A percentile compares a stretch with the other conserved stretches of the same genome.
phyloP scores from a whole-genome alignment of 495 filamentous ascomycete genomes.

The Neurospora pannonica region DNA sequence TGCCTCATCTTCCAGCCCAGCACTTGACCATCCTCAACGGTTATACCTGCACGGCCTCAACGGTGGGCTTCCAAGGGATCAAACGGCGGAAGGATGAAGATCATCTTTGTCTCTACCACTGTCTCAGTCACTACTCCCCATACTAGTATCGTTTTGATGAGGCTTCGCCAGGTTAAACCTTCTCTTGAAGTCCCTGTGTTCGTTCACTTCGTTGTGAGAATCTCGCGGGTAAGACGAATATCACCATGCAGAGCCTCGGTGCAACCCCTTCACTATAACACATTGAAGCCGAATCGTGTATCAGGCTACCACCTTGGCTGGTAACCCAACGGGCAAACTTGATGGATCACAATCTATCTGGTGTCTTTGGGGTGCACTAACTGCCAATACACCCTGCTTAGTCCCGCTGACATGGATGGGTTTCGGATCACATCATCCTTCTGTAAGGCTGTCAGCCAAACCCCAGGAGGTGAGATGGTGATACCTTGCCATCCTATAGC shows the following conservation, averaged over 20 bases:
- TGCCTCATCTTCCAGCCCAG: not conserved
- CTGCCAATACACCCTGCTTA: not conserved
- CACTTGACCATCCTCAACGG: not conserved
- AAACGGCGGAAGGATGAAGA: not conserved
- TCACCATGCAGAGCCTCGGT: not conserved
- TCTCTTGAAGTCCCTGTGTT: not conserved
- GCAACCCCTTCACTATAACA: not conserved
- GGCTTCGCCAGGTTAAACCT: not conserved
- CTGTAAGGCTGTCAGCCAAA: not conserved
- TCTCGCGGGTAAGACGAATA: not conserved
- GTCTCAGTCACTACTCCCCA: not conserved
- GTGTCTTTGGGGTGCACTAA: not conserved
- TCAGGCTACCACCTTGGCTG: not conserved
- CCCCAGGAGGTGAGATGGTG: not conserved
- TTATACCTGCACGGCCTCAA: not conserved
- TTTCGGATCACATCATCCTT: not conserved
- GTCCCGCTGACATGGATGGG: not conserved
- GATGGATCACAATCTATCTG: not conserved
- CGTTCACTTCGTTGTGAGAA: not conserved
- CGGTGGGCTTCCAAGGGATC: not conserved
- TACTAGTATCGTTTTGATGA: not conserved
- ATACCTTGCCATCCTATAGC: not conserved
- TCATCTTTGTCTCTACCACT: not conserved
- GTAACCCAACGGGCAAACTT: not conserved
- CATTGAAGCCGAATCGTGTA: not conserved